Conservation (phyloP, 75 land plant species). For the Cryptomeria japonica region DNA sequence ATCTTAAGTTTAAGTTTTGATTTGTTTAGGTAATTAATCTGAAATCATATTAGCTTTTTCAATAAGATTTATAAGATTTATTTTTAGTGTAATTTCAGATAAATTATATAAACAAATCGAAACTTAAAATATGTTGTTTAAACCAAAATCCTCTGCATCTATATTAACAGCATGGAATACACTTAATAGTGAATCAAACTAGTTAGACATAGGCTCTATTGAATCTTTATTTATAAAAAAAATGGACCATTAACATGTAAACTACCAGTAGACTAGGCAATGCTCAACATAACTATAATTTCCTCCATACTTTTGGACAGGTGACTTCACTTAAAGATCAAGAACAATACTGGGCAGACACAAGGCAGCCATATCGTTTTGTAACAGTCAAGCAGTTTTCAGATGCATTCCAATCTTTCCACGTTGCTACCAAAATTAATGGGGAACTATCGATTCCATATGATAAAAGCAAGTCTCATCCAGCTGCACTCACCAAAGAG, state of each 20-base stretch:
- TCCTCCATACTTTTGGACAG: slow-evolving; percentile 27
- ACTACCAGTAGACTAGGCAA: background rate
- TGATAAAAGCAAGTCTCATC: slow-evolving; percentile 57
- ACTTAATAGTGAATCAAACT: no score
- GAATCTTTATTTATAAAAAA: no score
- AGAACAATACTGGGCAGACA: slow-evolving; percentile 78
- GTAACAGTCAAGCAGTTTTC: slow-evolving; percentile 70
- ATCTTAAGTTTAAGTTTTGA: no score
- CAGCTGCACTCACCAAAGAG: slow-evolving; percentile 61
- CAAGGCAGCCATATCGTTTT: slow-evolving; percentile 52
- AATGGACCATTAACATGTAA: background rate
- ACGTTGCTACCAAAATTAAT: slow-evolving; percentile 39
- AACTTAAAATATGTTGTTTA: no score
- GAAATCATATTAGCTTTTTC: no score
- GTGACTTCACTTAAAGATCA: slow-evolving; percentile 97
- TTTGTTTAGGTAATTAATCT: no score
- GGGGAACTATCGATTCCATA: slow-evolving; percentile 50
- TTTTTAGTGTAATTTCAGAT: no score
- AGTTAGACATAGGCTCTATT: no score
- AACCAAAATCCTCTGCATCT: no score
- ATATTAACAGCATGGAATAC: no score
- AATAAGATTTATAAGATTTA: no score
- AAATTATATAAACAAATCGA: no score
- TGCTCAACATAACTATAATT: background rate
- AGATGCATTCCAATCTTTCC: slow-evolving; percentile 55